phyloP scores from a whole-genome alignment of 2,329 filamentous ascomycete species.

The Aspergillus awamori region DNA sequence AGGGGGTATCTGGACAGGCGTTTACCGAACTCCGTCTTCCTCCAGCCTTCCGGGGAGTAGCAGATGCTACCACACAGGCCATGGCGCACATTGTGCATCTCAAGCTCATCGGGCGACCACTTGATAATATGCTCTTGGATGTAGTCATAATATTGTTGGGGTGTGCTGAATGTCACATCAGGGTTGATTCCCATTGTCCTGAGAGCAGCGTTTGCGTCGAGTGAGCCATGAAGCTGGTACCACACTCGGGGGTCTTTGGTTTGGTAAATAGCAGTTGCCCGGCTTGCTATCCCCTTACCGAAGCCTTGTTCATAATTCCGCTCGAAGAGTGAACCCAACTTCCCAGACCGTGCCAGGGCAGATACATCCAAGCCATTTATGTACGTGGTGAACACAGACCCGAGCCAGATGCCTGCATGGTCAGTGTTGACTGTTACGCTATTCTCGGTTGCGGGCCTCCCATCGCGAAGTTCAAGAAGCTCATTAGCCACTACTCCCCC shows the following conservation, averaged over 20 bases:
- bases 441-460: slow-evolving; percentile 11
- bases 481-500: slow-evolving; percentile 48
- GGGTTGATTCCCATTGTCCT: slow-evolving; percentile 51
- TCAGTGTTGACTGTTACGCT: slow-evolving; percentile 51
- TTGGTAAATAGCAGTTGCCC: slow-evolving; percentile 52
- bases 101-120: slow-evolving; percentile 47
- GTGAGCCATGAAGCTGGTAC: slow-evolving; percentile 57
- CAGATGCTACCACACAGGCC: slow-evolving; percentile 51
- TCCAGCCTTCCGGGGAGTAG: slow-evolving; percentile 50
- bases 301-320: slow-evolving; percentile 47
- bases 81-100: slow-evolving; percentile 45
- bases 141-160: slow-evolving; percentile 26
- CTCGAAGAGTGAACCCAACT: slow-evolving; percentile 32
- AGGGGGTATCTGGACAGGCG: slow-evolving; percentile 46
- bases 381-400: slow-evolving; percentile 42
- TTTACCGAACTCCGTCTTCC: slow-evolving; percentile 49
- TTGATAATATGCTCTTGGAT: slow-evolving; percentile 34
- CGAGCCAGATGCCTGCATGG: slow-evolving; percentile 52
- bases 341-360: slow-evolving; percentile 31
- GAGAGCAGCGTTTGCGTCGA: slow-evolving; percentile 49
- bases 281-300: slow-evolving; percentile 38
- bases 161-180: slow-evolving; percentile 14
- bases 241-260: slow-evolving; percentile 51
- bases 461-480: slow-evolving; percentile 34
- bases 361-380: slow-evolving; percentile 43